Evolutionary conservation across 2,329 filamentous ascomycete species (phyloP), one percentile per base, ranked within the genome.

Genomic region (Sclerotinia borealis): DNA sequence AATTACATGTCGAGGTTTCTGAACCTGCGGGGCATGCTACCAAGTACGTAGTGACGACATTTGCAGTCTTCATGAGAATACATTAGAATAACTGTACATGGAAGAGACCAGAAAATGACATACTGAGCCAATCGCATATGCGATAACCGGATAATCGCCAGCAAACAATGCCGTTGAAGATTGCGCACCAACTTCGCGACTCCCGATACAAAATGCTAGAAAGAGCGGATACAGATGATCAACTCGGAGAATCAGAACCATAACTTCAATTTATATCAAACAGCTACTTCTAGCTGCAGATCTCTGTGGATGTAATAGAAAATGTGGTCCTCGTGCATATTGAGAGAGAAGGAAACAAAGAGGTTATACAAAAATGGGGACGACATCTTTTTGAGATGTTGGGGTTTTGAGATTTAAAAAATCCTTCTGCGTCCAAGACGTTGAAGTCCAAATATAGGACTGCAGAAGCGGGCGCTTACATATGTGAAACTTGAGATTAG

Each of bases 31-130:
- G 34, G 31, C 66, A 69, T 17, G 61, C 67, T 17, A 69, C 43
- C 31, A 65, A 65, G 39, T 68, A 68, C 0, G 65, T 68, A 15
- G 66, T 69, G 27, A 58, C 63, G 48, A 59, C 61, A 66, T 65
- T 36, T 52, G 34, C 34, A 15, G 45, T 43, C 59, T 61, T 56
- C 17, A n/a, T 17, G 7, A 25, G 15, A 4, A 7, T 17, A 25
- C 22, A 22, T 31, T 55, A 34, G 15, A 6, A 34, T 3, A 27
- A 10, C 29, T 15, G 3, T 31, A 5, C 5, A 36, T 25, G 17
- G 13, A 17, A 36, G 15, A 10, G 17, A 52, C n/a, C n/a, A 5
- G 10, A 9, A 36, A n/a, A 48, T 22, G 5, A 59, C 64, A 39
- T 55, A 67, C 66, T 27, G 64, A 67, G 13, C 48, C 51, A 49